These are phyloP conservation scores for Glycine latifolia DNA, from an alignment of 306 rosid genomes.

Conservation along the genomic window DNA sequence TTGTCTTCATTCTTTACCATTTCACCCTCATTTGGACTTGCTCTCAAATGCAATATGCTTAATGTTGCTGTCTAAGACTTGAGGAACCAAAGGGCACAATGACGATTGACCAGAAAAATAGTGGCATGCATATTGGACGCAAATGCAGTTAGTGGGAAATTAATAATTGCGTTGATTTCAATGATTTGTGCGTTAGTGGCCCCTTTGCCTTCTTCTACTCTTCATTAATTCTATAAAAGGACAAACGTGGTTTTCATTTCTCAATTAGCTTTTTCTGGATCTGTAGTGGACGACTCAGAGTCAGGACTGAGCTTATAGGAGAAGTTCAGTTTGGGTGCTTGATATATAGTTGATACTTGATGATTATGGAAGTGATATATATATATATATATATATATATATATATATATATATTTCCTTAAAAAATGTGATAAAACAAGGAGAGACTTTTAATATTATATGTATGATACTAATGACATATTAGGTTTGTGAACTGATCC, in stretches of 20 bases:
- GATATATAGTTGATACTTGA: background rate
- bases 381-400: too few species aligned
- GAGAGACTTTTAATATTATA: too few species aligned
- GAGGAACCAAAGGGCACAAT: background rate
- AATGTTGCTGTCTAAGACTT: background rate
- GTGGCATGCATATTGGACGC: background rate
- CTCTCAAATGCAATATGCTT: background rate
- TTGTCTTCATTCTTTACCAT: background rate
- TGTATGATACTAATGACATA: too few species aligned
- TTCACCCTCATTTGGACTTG: background rate
- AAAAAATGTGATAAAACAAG: too few species aligned
- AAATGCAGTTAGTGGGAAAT: slow-evolving; percentile 20
- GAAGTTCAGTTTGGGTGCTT: slow-evolving; percentile 2
- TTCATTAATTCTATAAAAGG: background rate
- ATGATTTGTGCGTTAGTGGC: slow-evolving; percentile 24
- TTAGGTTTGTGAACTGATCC: too few species aligned
- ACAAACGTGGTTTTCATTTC: slow-evolving; percentile 7
- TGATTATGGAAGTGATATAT: background rate
- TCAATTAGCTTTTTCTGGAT: background rate
- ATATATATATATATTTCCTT: too few species aligned
- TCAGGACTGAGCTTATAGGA: background rate
- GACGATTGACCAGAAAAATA: background rate
- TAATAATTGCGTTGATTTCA: slow-evolving; percentile 5
- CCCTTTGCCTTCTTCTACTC: background rate
- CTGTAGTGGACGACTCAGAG: background rate